Conservation (phyloP, 1,284 basidiomycete genomes). For the Coriolopsis trogii region DNA sequence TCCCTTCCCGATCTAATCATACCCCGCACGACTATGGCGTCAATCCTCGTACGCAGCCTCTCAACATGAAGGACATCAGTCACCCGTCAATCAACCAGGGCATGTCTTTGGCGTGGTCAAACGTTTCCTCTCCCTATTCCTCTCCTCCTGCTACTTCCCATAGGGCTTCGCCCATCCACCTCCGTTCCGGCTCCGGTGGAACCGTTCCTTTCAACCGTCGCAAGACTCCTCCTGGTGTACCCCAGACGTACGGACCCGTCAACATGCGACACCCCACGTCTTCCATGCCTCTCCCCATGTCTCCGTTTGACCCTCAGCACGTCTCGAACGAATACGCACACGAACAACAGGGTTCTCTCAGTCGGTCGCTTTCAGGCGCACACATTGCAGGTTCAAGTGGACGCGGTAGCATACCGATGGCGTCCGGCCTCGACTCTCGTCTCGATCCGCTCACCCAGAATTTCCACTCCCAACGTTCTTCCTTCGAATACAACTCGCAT, state of each 20-base stretch:
- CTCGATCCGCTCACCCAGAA: slow-evolving; percentile 20
- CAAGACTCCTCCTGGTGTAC: slow-evolving; percentile 31
- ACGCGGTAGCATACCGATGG: slow-evolving; percentile 22
- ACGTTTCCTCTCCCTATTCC: slow-evolving; percentile 32
- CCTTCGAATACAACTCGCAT: slow-evolving; percentile 19
- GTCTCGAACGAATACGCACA: slow-evolving; percentile 19
- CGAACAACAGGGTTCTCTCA: slow-evolving; percentile 27
- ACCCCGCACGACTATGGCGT: slow-evolving; percentile 30
- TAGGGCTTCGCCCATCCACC: slow-evolving; percentile 30
- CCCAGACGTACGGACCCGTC: slow-evolving; percentile 28
- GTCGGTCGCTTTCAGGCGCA: slow-evolving; percentile 22
- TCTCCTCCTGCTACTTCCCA: slow-evolving; percentile 31
- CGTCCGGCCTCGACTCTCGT: slow-evolving; percentile 21
- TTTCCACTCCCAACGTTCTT: slow-evolving; percentile 20
- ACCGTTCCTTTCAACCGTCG: slow-evolving; percentile 30
- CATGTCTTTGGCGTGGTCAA: slow-evolving; percentile 26
- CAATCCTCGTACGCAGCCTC: slow-evolving; percentile 31
- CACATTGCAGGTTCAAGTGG: slow-evolving; percentile 18
- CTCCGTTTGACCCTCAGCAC: slow-evolving; percentile 23
- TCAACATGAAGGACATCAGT: slow-evolving; percentile 29
- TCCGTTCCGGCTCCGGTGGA: slow-evolving; percentile 28
- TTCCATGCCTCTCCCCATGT: slow-evolving; percentile 24
- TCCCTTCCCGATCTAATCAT: slow-evolving; percentile 31
- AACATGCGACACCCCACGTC: slow-evolving; percentile 29
- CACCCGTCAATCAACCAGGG: slow-evolving; percentile 20